Conservation (phyloP, 2,329 filamentous ascomycete genomes). For the Aspergillus novoparasiticus region DNA sequence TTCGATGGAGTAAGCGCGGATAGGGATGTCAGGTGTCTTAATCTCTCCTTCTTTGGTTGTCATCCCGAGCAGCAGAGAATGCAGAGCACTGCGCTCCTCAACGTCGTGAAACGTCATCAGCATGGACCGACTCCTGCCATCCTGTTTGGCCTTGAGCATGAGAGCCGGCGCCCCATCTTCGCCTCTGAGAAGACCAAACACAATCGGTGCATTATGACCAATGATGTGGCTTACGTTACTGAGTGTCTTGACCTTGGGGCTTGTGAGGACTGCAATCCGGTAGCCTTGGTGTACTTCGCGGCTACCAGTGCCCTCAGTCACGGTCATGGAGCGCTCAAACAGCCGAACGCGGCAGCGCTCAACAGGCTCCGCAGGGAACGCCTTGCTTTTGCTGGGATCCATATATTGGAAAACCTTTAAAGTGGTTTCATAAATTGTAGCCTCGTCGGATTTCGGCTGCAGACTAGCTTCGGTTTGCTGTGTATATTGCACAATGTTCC, state of each 20-base stretch:
- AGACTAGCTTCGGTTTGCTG: slow-evolving; percentile 73
- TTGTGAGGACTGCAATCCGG: slow-evolving; percentile 76
- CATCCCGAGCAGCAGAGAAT: slow-evolving; percentile 73
- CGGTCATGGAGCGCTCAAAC: slow-evolving; percentile 70
- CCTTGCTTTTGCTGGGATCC: slow-evolving; percentile 69
- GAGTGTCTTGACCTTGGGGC: slow-evolving; percentile 73
- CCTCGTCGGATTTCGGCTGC: slow-evolving; percentile 69
- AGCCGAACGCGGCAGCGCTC: slow-evolving; percentile 71
- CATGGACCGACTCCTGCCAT: slow-evolving; percentile 68
- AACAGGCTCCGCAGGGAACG: slow-evolving; percentile 76
- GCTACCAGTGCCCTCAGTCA: slow-evolving; percentile 71
- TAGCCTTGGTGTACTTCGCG: slow-evolving; percentile 77
- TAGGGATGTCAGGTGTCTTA: slow-evolving; percentile 68
- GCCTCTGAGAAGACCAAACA: slow-evolving; percentile 75
- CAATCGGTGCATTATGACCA: slow-evolving; percentile 66
- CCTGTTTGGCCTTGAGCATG: slow-evolving; percentile 70
- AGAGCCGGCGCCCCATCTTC: slow-evolving; percentile 71
- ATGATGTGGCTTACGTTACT: slow-evolving; percentile 75
- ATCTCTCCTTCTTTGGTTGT: slow-evolving; percentile 68
- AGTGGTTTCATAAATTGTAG: slow-evolving; percentile 67
- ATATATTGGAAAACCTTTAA: slow-evolving; percentile 79
- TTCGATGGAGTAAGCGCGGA: slow-evolving; percentile 67
- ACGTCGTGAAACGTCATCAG: slow-evolving; percentile 75
- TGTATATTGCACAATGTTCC: slow-evolving; percentile 84
- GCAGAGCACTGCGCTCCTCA: slow-evolving; percentile 70